Evolutionary conservation across 2,329 filamentous ascomycete species (phyloP), one percentile per base, ranked within the genome.

Genomic region (Botrytis fabae): DNA sequence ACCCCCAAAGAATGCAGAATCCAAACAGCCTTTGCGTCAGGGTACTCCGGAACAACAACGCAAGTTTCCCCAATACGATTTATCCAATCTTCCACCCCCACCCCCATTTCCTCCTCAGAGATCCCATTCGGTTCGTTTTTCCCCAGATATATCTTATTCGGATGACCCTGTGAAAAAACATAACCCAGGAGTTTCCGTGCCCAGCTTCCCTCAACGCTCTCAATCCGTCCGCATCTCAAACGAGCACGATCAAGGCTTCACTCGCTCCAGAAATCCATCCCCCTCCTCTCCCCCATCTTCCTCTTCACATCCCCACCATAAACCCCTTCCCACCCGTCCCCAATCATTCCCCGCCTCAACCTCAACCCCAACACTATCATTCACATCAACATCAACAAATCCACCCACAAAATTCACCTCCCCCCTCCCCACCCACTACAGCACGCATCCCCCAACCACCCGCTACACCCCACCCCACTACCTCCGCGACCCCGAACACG

Each of bases 61-160:
- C 59, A 71, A 35, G 40, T 40, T 63, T 0, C 62, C 61, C 28
- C 48, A 44, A 9, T 42, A 54, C 9, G 38, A 68, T 28, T 38
- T 57, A 22, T 57, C 61, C 16, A 71, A 68, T 38, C 46, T 66
- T 46, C 48, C 61, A 35, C 70, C 70, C 9, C 61, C 70, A 4
- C 61, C 60, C 12, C 70, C 61, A 3, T 68, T 68, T 10, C 69
- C 59, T 35, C 28, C 61, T 46, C 61, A 66, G 59, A 38, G 70
- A 60, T 60, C 62, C 9, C 70, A 68, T 25, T 71, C 70, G 9
- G 70, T 71, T 38, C 70, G 70, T 22, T 71, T 71, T 38, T 71
- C 70, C 14, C 62, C 61, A 22, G 35, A 71, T 32, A 25, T 69
- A 69, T 69, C 51, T 35, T 69, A 42, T n/a, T 63, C 62, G 38